phyloP scores from a whole-genome alignment of 257 asterid species.

The Orobanche coerulescens region DNA sequence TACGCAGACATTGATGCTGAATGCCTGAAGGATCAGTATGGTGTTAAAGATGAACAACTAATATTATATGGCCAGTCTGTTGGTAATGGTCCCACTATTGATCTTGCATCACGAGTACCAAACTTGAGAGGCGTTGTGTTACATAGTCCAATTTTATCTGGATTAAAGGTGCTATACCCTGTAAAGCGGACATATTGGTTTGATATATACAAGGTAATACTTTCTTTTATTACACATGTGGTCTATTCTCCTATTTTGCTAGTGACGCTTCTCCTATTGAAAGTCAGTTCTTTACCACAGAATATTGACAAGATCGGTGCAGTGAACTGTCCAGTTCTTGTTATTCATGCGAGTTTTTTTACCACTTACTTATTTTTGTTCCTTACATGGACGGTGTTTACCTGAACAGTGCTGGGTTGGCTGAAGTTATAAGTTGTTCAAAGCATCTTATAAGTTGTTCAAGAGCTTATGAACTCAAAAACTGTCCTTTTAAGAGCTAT shows the following conservation, averaged over 20 bases:
- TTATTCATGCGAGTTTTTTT: constrained; percentile 82
- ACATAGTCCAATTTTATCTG: constrained; percentile 95
- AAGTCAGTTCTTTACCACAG: constrained; percentile 42
- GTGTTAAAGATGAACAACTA: constrained; percentile 82
- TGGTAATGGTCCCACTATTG: constrained; percentile 97
- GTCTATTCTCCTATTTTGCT: constrained; percentile 11
- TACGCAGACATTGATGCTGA: constrained; percentile 97
- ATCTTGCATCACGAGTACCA: constrained; percentile 82
- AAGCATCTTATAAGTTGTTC: neutral
- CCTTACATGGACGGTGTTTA: neutral
- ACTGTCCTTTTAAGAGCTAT: neutral
- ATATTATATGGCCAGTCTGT: constrained; percentile 96
- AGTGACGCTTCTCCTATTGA: constrained; percentile 14
- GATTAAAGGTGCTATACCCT: constrained; percentile 93
- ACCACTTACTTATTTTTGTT: constrained; percentile 1
- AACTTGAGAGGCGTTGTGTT: constrained; percentile 92
- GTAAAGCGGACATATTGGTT: constrained; percentile 91
- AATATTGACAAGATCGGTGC: constrained; percentile 89
- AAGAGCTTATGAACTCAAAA: neutral
- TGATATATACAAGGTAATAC: constrained; percentile 87
- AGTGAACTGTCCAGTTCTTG: constrained; percentile 82
- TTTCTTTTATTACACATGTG: constrained; percentile 10
- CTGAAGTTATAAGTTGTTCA: neutral
- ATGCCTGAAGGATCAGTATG: constrained; percentile 93
- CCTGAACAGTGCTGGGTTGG: neutral